Evolutionary conservation across 768 basidiomycete genomes (phyloP), one percentile per base, ranked within the genome.

Genomic region (Kwoniella newhampshirensis): DNA sequence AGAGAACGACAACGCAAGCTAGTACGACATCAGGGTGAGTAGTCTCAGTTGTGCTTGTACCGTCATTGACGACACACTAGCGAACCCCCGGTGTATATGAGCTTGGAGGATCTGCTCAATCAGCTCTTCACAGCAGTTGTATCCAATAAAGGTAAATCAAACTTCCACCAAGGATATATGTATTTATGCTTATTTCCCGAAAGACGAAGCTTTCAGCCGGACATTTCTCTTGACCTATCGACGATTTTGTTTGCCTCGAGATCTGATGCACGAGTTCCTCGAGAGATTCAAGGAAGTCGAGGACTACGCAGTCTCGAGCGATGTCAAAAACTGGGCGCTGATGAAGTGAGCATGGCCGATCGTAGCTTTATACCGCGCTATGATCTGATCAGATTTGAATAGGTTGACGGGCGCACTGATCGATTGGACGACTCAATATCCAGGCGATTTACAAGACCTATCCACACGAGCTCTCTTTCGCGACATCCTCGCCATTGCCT

Each of bases 151-250:
- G 59, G 69, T 67, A 27, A 59, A 61, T 48, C 0, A 15, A 13
- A 43, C 9, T 21, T 43, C 20, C 42, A 21, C 21, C 42, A 37
- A 9, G 9, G 36, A 37, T n/a, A 9, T 37, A 37, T 37, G 11
- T 37, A n/a, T 9, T 21, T 11, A 25, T 47, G 12, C 4, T 23
- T 20, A 9, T 17, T 20, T 32, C 3, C 13, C 18, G 17, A 13
- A 37, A 71, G 73, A 74, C 50, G 64, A 66, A 2, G 44, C 59
- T 3, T 68, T 74, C 51, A 59, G 74, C 7, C 54, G 57, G 25
- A 40, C 67, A 0, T 76, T 76, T 51, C 66, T 73, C 59, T 44
- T 74, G 54, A 70, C 63, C 8, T 76, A 67, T 53, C 68, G 75
- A 1, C 59, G 75, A 1, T 76, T 76, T 42, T 65, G 59, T 26